Base-by-base conservation (phyloP, 495 filamentous ascomycete species). In the Hypoxylon perforatum region DNA sequence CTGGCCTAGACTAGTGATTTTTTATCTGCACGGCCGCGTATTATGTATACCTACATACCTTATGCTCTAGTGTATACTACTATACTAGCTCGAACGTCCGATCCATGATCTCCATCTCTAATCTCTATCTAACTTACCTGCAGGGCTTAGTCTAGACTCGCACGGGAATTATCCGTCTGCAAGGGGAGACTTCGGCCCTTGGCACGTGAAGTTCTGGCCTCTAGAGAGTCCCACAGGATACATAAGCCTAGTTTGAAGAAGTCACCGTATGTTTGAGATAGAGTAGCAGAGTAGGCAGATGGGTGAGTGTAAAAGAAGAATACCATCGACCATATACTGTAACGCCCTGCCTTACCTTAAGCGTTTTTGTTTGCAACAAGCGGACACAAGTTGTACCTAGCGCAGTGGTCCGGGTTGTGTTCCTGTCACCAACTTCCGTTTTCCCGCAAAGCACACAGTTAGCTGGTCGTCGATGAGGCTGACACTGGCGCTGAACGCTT, bases 111-210 rank as follows among this genome's bases (percentile, higher is more conserved):
- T 56, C 22, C 19, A 53, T 54, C 47, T 45, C 42, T 57, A 63
- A 14, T 15, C n/a, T 33, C 42, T 14, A n/a, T 52, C 36, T 45
- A 54, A 33, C 42, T 18, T 9, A n/a, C 45, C 17, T 42, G 45
- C 45, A 46, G 48, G 33, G 48, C 53, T 56, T 42, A 52, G 36
- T 48, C 58, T 45, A 57, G 48, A 58, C 58, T 53, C 30, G 23
- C 17, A 57, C 63, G 57, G 52, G 45, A 54, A n/a, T 58, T 47
- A 33, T 62, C 53, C 49, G 49, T 59, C 65, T 68, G 65, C 65
- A 68, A 68, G 65, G 65, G 65, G 53, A 68, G 39, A 25, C 50
- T 63, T 54, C 65, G 59, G 48, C 28, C n/a, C 65, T 68, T 68
- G 65, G 65, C 65, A 36, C 28, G 21, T 51, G 7, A 66, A 41